Conservation (phyloP, 1,284 basidiomycete species). For the Chalciporus piperatoides region DNA sequence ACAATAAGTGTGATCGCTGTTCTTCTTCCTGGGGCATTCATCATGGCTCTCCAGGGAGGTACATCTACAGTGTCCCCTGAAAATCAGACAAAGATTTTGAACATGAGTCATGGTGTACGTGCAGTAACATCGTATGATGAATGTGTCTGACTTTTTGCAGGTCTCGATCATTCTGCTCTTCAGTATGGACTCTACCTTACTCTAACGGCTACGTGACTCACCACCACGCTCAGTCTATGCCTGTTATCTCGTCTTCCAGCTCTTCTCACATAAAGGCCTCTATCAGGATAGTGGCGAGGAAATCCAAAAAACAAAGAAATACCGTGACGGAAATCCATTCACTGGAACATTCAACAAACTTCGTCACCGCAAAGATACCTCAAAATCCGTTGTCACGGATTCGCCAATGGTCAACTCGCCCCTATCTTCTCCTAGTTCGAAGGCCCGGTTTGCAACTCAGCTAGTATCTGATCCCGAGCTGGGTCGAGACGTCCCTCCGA, state of each 20-base stretch:
- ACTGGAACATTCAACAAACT: constrained; percentile 14
- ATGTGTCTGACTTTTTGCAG: constrained; percentile 34
- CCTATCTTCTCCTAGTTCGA: constrained; percentile 14
- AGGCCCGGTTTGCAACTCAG: background rate
- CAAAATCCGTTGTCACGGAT: background rate
- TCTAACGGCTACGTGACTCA: background rate
- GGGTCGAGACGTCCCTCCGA: background rate
- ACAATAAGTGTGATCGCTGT: constrained; percentile 79
- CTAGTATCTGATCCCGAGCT: constrained; percentile 13
- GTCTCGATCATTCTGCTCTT: constrained; percentile 77
- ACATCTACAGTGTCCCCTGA: constrained; percentile 29
- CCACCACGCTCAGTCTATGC: constrained; percentile 50
- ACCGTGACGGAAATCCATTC: constrained; percentile 32
- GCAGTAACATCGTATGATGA: background rate
- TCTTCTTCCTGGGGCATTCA: constrained; percentile 71
- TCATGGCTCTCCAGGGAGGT: constrained; percentile 37
- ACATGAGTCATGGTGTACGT: constrained; percentile 76
- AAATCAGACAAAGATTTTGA: constrained; percentile 51
- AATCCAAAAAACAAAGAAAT: constrained; percentile 20
- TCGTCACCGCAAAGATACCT: constrained; percentile 10
- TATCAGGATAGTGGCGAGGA: constrained; percentile 54
- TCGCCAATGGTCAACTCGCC: constrained; percentile 6
- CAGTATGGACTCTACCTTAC: constrained; percentile 43
- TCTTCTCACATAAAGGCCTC: constrained; percentile 77
- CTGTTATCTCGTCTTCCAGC: constrained; percentile 79